These are phyloP conservation scores for Glycine latifolia DNA, from an alignment of 306 rosid species.

Conservation along the genomic window DNA sequence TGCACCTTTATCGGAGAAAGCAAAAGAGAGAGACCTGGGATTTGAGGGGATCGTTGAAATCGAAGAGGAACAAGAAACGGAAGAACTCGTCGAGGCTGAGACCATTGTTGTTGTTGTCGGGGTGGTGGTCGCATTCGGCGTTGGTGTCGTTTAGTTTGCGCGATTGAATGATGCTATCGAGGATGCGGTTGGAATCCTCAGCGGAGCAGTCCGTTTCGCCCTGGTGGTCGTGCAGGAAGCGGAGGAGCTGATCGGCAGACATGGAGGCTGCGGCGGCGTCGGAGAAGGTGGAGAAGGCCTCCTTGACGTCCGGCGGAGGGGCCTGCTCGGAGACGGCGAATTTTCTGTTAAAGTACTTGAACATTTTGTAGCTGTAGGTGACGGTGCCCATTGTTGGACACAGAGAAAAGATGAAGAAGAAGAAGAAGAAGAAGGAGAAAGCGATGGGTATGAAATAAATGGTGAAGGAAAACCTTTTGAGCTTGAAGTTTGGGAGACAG, in stretches of 20 bases:
- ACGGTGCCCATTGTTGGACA: constrained; percentile 30
- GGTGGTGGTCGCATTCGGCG: background rate
- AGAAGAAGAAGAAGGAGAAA: too few relatives aligned
- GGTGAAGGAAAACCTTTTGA: too few relatives aligned
- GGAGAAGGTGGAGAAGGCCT: constrained; percentile 57
- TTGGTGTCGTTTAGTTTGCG: constrained; percentile 28
- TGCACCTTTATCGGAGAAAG: background rate
- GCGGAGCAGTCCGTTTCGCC: constrained; percentile 51
- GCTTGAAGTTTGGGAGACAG: too few relatives aligned
- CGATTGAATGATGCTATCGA: constrained; percentile 46
- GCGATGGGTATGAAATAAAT: too few relatives aligned
- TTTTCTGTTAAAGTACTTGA: constrained; percentile 71
- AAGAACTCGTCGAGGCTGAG: constrained; percentile 72
- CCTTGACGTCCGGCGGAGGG: constrained; percentile 70
- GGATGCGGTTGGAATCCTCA: constrained; percentile 51
- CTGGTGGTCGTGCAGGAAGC: constrained; percentile 65
- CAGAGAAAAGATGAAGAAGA: too few relatives aligned
- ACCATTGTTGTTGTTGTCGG: background rate
- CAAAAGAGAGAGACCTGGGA: constrained; percentile 53
- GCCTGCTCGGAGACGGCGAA: constrained; percentile 55
- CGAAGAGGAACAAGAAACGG: constrained; percentile 58
- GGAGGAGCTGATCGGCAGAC: constrained; percentile 64
- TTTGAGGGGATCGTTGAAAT: constrained; percentile 66
- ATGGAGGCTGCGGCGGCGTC: constrained; percentile 45
- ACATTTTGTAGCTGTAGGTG: constrained; percentile 64